A percentile compares a stretch with the other conserved stretches of the same genome.
Conservation (phyloP, 345 rosid genomes). For the Citropsis articulata region DNA sequence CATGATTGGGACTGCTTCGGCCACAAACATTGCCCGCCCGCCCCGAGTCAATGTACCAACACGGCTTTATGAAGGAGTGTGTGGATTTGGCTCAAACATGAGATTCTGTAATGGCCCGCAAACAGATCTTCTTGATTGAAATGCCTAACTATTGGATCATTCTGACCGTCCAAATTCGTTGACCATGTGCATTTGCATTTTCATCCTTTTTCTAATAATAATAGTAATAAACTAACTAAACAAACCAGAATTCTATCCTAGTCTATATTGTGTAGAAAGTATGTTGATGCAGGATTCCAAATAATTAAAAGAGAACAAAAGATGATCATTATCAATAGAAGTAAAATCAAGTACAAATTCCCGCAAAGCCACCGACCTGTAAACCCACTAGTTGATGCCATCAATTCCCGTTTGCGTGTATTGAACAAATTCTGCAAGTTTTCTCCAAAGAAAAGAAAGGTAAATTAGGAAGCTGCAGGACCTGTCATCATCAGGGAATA, state of each 20-base stretch:
- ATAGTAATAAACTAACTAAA: no score
- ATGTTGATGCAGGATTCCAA: no score
- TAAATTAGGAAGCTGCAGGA: not conserved
- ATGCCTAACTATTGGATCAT: not conserved
- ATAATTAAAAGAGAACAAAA: no score
- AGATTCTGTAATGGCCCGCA: constrained; percentile 15
- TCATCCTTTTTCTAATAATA: no score
- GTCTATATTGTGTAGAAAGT: no score
- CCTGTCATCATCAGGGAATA: not conserved
- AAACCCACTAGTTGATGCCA: not conserved
- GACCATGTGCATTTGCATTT: not conserved
- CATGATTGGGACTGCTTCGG: constrained; percentile 10
- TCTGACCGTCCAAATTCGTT: constrained; percentile 5
- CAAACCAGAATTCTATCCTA: no score
- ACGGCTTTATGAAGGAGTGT: not conserved
- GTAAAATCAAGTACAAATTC: not conserved
- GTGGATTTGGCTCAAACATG: not conserved
- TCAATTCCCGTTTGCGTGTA: not conserved
- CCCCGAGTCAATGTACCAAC: not conserved
- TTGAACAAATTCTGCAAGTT: not conserved
- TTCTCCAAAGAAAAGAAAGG: not conserved
- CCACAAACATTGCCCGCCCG: not conserved
- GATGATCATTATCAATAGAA: no score
- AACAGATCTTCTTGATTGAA: not conserved
- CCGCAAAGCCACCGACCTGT: not conserved